Evolutionary conservation across 164 flowering plant genomes (phyloP), one percentile per base, ranked within the genome.

Genomic region (Berberis vulgaris): DNA sequence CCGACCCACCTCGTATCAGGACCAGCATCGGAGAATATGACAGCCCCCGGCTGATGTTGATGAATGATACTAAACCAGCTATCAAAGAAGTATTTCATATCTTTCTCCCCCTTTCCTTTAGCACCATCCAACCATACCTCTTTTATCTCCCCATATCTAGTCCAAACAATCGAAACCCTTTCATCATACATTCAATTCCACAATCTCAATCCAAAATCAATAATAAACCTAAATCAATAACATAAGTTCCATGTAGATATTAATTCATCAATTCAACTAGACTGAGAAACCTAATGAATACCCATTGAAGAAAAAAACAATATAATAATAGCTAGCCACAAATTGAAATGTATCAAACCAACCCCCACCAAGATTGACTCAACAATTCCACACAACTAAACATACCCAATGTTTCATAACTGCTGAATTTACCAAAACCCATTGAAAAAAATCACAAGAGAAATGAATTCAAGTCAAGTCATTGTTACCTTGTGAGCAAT

Each of bases 41-140:
- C 83, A 2, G 90, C 91, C 56, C 79, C 80, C 0, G 97, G 96
- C 68, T 95, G 99, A 47, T 77, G 87, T 72, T 95, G 97, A 78
- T 81, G 97, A 77, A 89, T 84, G 49, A 89, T 75, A 74, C 73
- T 72, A 71, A 95, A 95, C 99, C 99, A 95, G 46, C 71, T 60
- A 53, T 87, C 86, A 75, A 95, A 91, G 70, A 76, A 85, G 67
- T 95, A 95, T 56, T 85, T 80, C 99, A 91, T 95, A 72, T 95
- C 81, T 74, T 82, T 89, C 78, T 85, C 97, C 5, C 88, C 87
- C 60, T 86, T 77, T 45, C 97, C 99, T 71, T 89, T 87, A 41
- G 97, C 97, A 57, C 99, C 99, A 77, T 94, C 99, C 76, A 94
- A 73, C 73, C 73, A 94, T 5, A 94, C 89, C 61, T 94, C 91